A percentile compares a stretch with the other conserved stretches of the same genome.
Conservation (phyloP, 164 flowering plant genomes). For the Sextonia rubra region DNA sequence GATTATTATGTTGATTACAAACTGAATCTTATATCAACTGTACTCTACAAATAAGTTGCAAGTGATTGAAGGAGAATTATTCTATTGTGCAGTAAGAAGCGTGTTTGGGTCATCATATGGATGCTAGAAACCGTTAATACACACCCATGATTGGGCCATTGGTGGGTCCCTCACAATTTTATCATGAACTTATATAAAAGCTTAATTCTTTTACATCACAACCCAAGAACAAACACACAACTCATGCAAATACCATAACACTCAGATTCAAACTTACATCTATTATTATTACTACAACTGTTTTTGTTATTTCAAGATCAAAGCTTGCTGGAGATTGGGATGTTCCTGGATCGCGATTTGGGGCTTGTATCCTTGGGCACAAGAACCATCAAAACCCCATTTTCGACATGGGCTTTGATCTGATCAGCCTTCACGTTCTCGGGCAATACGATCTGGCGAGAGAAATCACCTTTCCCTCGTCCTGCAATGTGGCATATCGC, state of each 20-base stretch:
- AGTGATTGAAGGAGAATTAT: too few species aligned
- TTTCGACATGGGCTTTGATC: conserved; percentile 64
- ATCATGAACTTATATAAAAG: too few species aligned
- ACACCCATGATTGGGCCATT: too few species aligned
- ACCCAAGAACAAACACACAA: too few species aligned
- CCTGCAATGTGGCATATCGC: conserved; percentile 59
- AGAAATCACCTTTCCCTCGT: conserved; percentile 48
- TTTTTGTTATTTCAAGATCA: conserved; percentile 9
- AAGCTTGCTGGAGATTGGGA: conserved; percentile 67
- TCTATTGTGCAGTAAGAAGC: too few species aligned
- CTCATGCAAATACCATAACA: background rate
- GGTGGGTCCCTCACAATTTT: too few species aligned
- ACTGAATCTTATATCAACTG: too few species aligned
- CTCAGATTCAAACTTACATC: background rate
- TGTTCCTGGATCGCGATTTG: conserved; percentile 47
- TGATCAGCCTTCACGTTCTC: conserved; percentile 74
- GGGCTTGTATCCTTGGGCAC: conserved; percentile 60
- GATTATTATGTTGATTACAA: too few species aligned
- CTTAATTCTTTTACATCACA: too few species aligned
- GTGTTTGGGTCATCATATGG: too few species aligned
- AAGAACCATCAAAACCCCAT: conserved; percentile 62
- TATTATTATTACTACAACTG: background rate
- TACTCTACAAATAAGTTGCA: too few species aligned
- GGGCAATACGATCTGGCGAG: conserved; percentile 64
- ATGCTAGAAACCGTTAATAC: too few species aligned